Conservation (phyloP, 768 basidiomycete species). For the Aureoboletus auriporus region DNA sequence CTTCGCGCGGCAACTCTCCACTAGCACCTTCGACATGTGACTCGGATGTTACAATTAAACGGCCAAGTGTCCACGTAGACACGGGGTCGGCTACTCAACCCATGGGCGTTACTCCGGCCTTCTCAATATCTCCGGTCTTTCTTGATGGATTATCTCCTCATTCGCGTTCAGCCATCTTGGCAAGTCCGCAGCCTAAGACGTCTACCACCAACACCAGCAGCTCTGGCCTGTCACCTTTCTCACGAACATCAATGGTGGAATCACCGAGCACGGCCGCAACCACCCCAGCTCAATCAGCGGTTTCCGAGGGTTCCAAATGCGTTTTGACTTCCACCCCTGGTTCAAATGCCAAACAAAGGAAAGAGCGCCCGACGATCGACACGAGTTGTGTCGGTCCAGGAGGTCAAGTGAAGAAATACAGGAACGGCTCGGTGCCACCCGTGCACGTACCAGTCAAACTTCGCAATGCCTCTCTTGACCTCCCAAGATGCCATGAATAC, state of each 20-base stretch:
- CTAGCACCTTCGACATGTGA: constrained; percentile 23
- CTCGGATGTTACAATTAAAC: constrained; percentile 22
- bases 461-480: constrained; percentile 29
- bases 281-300: constrained; percentile 24
- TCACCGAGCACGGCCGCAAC: constrained; percentile 25
- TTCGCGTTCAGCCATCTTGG: constrained; percentile 13
- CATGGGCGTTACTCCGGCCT: constrained; percentile 10
- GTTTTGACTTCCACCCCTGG: constrained; percentile 11
- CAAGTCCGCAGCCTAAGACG: constrained; percentile 24
- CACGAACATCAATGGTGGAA: constrained; percentile 21
- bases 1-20: constrained; percentile 28
- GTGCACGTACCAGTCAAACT: constrained; percentile 26
- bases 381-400: constrained; percentile 30
- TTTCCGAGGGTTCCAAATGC: constrained; percentile 14
- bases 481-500: constrained; percentile 21
- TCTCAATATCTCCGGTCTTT: constrained; percentile 11
- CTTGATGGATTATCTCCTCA: constrained; percentile 21
- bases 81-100: constrained; percentile 23
- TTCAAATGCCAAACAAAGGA: constrained; percentile 20
- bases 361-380: constrained; percentile 30
- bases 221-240: constrained; percentile 26
- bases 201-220: constrained; percentile 24
- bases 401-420: constrained; percentile 29
- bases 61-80: constrained; percentile 28
- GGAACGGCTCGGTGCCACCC: constrained; percentile 30